Evolutionary conservation across 2,329 filamentous ascomycete species (phyloP).

Genomic region (Xylogone sp.): DNA sequence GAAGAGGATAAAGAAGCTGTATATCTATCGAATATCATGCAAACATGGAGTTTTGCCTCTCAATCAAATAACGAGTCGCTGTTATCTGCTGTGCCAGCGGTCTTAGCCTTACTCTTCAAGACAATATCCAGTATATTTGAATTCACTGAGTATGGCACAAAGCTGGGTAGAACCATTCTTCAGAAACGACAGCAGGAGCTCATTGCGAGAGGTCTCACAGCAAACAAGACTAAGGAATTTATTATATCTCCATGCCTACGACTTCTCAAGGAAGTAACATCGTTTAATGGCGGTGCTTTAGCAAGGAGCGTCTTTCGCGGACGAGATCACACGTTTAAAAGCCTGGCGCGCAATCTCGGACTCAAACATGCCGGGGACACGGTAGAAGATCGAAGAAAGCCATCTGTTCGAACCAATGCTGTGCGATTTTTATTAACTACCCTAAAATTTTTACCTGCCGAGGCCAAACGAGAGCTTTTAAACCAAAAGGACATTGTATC

Average conservation of each 20-base stretch:
- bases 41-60: constrained; percentile 82
- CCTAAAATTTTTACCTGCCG: constrained; percentile 71
- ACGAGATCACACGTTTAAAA: constrained; percentile 74
- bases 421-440: constrained; percentile 77
- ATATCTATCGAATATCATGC: constrained; percentile 75
- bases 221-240: constrained; percentile 79
- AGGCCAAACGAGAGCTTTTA: constrained; percentile 78
- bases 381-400: constrained; percentile 62
- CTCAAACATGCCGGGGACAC: constrained; percentile 58
- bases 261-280: constrained; percentile 79
- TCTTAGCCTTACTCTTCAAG: constrained; percentile 77
- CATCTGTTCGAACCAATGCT: constrained; percentile 79
- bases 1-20: constrained; percentile 53
- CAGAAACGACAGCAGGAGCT: constrained; percentile 79
- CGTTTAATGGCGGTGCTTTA: constrained; percentile 78
- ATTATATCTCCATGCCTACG: constrained; percentile 86
- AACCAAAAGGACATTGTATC: constrained; percentile 67
- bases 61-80: constrained; percentile 77
- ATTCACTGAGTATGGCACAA: constrained; percentile 69
- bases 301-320: constrained; percentile 75
- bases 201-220: constrained; percentile 72
- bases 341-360: constrained; percentile 75
- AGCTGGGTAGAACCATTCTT: constrained; percentile 77
- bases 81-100: constrained; percentile 75
- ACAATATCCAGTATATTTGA: constrained; percentile 71